phyloP scores from a whole-genome alignment of 768 basidiomycete species.

The Phallus indusiatus region DNA sequence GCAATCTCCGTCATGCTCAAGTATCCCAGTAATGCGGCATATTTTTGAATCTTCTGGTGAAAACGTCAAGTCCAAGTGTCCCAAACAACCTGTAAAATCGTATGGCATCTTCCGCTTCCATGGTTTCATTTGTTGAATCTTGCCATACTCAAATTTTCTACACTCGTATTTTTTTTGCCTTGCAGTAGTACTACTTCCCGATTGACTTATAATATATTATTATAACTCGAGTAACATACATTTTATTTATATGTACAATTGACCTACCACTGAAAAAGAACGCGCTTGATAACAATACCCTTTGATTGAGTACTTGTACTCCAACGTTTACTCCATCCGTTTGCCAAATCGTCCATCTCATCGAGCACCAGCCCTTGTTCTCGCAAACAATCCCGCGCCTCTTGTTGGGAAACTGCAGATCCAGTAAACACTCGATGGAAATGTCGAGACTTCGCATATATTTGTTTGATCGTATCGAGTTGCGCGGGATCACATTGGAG shows the following conservation, averaged over 20 bases:
- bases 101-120: background rate
- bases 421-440: background rate
- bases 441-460: background rate
- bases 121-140: background rate
- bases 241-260: background rate
- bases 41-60: slow-evolving; percentile 5
- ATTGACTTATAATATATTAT: background rate
- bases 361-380: background rate
- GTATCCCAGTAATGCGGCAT: slow-evolving; percentile 17
- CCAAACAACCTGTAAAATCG: slow-evolving; percentile 25
- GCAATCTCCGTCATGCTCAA: slow-evolving; percentile 23
- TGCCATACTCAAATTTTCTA: background rate
- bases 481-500: background rate
- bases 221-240: background rate
- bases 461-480: background rate
- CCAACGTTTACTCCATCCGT: slow-evolving; percentile 1
- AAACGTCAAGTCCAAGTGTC: slow-evolving; percentile 25
- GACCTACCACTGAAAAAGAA: background rate
- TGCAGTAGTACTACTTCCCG: background rate
- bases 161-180: background rate
- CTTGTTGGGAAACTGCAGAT: background rate
- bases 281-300: background rate
- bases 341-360: background rate
- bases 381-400: background rate
- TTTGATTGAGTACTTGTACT: background rate